Conservation (phyloP, 169 alveolate genomes). For the Babesia bigemina region DNA sequence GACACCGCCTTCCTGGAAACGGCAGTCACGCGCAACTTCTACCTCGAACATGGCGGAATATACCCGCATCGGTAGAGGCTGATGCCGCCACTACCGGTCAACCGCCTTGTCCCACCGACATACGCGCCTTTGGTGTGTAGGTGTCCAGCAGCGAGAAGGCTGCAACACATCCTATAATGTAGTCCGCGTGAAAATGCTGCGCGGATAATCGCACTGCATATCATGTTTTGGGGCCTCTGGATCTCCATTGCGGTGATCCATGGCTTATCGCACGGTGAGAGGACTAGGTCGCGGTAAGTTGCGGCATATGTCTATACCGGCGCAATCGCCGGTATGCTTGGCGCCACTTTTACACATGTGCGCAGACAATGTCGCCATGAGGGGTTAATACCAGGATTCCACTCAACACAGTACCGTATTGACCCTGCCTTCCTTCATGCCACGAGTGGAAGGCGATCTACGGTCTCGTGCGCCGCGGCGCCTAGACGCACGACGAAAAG, state of each 20-base stretch:
- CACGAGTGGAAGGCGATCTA: neutral
- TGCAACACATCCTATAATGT: neutral
- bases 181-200: neutral
- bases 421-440: neutral
- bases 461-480: neutral
- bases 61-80: neutral
- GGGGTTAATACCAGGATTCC: neutral
- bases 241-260: conserved; percentile 23
- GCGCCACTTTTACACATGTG: neutral
- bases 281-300: neutral
- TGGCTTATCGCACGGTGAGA: conserved; percentile 15
- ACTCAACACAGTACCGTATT: neutral
- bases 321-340: neutral
- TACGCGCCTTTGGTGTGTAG: conserved; percentile 1
- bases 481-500: neutral
- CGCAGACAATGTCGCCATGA: conserved; percentile 15
- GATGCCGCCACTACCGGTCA: neutral
- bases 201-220: conserved; percentile 2
- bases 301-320: neutral
- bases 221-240: conserved; percentile 34
- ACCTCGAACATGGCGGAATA: conserved; percentile 64
- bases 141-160: neutral
- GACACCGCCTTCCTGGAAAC: conserved; percentile 42
- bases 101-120: neutral
- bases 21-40: conserved; percentile 59